Base-by-base conservation (phyloP, 805 yeast species). In the Sugiyamaella marilandica region DNA sequence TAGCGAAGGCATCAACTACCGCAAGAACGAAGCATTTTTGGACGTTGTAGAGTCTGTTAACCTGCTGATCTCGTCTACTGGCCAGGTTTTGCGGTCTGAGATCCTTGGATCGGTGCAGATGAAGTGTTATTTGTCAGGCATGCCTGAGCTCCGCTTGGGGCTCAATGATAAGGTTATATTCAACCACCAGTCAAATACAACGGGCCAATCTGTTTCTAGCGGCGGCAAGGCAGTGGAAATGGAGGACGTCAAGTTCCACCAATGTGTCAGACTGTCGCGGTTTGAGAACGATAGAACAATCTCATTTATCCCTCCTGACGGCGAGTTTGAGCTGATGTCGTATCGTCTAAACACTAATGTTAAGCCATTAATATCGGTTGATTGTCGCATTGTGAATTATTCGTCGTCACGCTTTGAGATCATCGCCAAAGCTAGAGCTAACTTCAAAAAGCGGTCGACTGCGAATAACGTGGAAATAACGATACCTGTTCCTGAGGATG, bases 271-370 rank as follows among this genome's bases (percentile, higher is more conserved):
- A 48, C 70, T 88, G 36, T 79, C 84, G 2, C 75, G 83, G 49
- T 77, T 86, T 57, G 84, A 83, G 59, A 66, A 71, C 14, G 76
- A 77, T 50, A 77, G 80, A 56, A 68, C 81, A 52, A 81, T 91
- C 32, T 80, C 83, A 29, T 91, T 90, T 65, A 80, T 85, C 14
- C 97, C 97, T 13, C 97, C 97, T 0, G 97, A 89, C 72, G 96
- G 96, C 0, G 81, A 80, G 58, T 88, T 87, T 65, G 80, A 82
- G 32, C 76, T 89, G 35, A 76, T 80, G 79, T 70, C 77, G 8
- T 80, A 80, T 64, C 71, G 84, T 45, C 53, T 62, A 24, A 61
- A 59, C 46, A 59, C 63, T 18, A 37, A 51, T 10, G 74, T 75
- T 71, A 75, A 75, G 57, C 83, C 84, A n/a, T 68, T 78, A 51